A percentile compares a stretch with the other conserved stretches of the same genome.
phyloP scores from a whole-genome alignment of 2,329 filamentous ascomycete species.

The Talaromyces funiculosus region DNA sequence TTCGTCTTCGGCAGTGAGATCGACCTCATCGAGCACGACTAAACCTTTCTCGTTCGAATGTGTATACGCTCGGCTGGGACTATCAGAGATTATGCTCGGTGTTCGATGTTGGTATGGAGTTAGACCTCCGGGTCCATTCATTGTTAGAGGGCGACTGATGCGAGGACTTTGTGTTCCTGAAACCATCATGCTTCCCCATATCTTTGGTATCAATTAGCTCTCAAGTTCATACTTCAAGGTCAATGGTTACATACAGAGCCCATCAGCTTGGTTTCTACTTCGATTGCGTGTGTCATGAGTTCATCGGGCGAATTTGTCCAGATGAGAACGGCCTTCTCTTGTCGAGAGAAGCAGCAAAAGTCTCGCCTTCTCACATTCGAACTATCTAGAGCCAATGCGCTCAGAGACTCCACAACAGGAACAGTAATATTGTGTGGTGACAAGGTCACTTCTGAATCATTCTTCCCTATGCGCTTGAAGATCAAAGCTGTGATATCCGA shows the following conservation, averaged over 20 bases:
- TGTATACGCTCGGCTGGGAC: neutral
- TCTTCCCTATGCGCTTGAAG: constrained; percentile 12
- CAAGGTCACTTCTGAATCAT: constrained; percentile 9
- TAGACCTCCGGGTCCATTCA: neutral
- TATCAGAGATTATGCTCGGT: constrained; percentile 7
- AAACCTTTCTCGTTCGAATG: constrained; percentile 5
- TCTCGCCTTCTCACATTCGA: constrained; percentile 11
- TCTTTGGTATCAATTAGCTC: neutral
- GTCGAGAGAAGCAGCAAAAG: constrained; percentile 12
- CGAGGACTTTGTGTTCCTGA: constrained; percentile 10
- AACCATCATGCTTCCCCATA: constrained; percentile 12
- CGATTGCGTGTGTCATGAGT: constrained; percentile 8
- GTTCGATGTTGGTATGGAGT: constrained; percentile 6
- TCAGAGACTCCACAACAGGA: constrained; percentile 11
- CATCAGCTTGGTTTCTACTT: constrained; percentile 13
- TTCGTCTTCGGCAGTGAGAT: constrained; percentile 14
- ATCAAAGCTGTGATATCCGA: constrained; percentile 12
- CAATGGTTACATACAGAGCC: constrained; percentile 2
- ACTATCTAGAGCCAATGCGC: neutral
- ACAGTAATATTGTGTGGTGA: constrained; percentile 12
- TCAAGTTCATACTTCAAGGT: too few relatives aligned
- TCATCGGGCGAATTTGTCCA: constrained; percentile 12
- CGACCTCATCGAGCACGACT: constrained; percentile 12
- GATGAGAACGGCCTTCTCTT: constrained; percentile 10
- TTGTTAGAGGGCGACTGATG: neutral